These are phyloP conservation scores for Hymenoscyphus fraxineus DNA, from an alignment of 2,329 filamentous ascomycete genomes.

Conservation along the genomic window DNA sequence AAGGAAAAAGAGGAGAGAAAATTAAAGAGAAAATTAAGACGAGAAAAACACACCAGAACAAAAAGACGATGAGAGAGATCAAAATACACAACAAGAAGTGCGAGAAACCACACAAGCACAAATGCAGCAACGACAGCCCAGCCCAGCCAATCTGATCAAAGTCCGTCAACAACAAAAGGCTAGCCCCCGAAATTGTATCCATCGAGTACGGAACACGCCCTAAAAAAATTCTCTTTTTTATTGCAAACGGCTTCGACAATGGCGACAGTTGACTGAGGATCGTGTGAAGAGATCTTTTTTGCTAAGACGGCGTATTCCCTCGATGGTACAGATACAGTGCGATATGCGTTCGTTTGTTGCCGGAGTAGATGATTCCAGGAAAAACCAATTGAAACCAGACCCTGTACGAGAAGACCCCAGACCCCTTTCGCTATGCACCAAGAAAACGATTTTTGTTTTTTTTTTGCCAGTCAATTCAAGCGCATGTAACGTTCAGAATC, in stretches of 20 bases:
- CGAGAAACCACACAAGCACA: not conserved
- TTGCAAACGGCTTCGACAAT: not conserved
- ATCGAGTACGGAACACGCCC: not conserved
- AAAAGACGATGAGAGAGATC: not conserved
- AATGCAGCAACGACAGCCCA: not conserved
- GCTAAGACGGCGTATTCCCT: not conserved
- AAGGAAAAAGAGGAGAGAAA: not conserved
- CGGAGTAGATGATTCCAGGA: conserved; percentile 1
- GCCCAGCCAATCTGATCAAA: not conserved
- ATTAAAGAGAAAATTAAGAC: not conserved
- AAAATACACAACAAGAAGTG: conserved; percentile 2
- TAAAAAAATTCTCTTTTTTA: not conserved
- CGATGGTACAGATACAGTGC: conserved; percentile 2
- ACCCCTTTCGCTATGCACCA: conserved; percentile 33
- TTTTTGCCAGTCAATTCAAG: conserved; percentile 19
- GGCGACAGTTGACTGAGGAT: not conserved
- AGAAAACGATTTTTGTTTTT: conserved; percentile 18
- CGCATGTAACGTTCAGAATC: conserved; percentile 15
- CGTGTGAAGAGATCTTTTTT: not conserved
- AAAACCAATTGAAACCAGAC: conserved; percentile 14
- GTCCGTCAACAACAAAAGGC: not conserved
- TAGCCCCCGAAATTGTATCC: not conserved
- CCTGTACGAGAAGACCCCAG: conserved; percentile 24
- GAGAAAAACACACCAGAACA: not conserved
- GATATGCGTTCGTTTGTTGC: not conserved